Percentiles rank a stretch among this genome's conserved stretches.
phyloP scores from a whole-genome alignment of 2,329 filamentous ascomycete genomes.

The Arthrobotrys conoides region DNA sequence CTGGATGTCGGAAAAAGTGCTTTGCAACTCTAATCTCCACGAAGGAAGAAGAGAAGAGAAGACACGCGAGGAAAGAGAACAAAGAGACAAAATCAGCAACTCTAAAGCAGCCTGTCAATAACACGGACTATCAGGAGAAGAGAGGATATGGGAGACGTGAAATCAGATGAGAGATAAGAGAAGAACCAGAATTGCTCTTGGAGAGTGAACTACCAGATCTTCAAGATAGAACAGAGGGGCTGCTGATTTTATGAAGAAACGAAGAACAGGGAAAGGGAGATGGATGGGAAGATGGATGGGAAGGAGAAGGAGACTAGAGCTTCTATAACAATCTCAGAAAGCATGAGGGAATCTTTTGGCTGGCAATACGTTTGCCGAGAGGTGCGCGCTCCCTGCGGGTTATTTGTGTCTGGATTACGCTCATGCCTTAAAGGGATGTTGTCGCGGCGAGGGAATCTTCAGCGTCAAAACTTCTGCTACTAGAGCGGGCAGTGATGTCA shows the following conservation, averaged over 20 bases:
- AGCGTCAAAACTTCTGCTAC: background rate
- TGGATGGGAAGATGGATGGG: background rate
- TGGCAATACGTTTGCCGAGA: background rate
- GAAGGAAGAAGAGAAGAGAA: too few relatives aligned
- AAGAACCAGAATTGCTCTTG: background rate
- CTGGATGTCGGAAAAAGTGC: too few relatives aligned
- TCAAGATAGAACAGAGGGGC: background rate
- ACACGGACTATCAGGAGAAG: background rate
- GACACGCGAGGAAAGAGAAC: too few relatives aligned
- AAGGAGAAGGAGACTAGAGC: background rate
- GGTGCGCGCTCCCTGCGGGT: background rate
- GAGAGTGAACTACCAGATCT: background rate
- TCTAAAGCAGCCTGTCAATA: too few relatives aligned
- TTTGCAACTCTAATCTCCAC: too few relatives aligned
- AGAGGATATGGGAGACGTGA: background rate
- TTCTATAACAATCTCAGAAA: background rate
- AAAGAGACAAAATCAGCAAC: too few relatives aligned
- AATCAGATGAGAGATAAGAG: background rate
- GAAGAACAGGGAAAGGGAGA: background rate
- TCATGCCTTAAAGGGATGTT: background rate
- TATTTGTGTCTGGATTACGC: background rate
- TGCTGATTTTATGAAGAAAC: background rate
- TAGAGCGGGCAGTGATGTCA: background rate
- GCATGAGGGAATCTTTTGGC: constrained; percentile 14
- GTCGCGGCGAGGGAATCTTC: background rate